Conservation (phyloP, 495 filamentous ascomycete genomes). For the Bryoglossum gracile region DNA sequence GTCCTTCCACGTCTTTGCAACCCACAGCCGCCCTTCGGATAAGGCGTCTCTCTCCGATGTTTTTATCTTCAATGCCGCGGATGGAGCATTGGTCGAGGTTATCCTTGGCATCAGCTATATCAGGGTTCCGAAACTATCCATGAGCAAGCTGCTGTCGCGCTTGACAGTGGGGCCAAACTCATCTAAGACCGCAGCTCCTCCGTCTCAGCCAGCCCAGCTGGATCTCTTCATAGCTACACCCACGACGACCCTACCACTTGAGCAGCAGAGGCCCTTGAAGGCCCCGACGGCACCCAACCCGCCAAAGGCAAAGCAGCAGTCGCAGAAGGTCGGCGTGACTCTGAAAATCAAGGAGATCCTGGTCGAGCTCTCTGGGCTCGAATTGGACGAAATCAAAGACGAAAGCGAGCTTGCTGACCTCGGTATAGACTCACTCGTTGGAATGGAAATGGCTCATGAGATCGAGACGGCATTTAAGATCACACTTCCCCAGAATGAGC, state of each 20-base stretch:
- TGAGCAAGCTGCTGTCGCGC: slow-evolving; percentile 32
- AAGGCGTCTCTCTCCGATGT: slow-evolving; percentile 39
- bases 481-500: slow-evolving; percentile 29
- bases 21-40: slow-evolving; percentile 30
- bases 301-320: too few species aligned
- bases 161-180: slow-evolving; percentile 1
- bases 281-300: slow-evolving; percentile 17
- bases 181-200: background rate
- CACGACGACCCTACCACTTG: slow-evolving; percentile 14
- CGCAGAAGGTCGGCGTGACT: too few species aligned
- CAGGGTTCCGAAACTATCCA: slow-evolving; percentile 35
- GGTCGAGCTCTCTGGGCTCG: slow-evolving; percentile 37
- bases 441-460: slow-evolving; percentile 47
- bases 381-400: slow-evolving; percentile 33
- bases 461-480: slow-evolving; percentile 39
- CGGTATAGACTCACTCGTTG: slow-evolving; percentile 50
- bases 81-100: slow-evolving; percentile 36
- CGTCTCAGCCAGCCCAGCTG: background rate
- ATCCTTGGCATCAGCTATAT: slow-evolving; percentile 45
- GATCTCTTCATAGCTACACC: slow-evolving; percentile 10
- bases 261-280: slow-evolving; percentile 15
- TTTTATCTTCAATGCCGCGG: slow-evolving; percentile 42
- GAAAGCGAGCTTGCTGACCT: slow-evolving; percentile 37
- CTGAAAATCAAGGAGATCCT: slow-evolving; percentile 26
- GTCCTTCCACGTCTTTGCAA: slow-evolving; percentile 39